Conservation (phyloP, 2,329 filamentous ascomycete species). For the Arthrobotrys musiformis region DNA sequence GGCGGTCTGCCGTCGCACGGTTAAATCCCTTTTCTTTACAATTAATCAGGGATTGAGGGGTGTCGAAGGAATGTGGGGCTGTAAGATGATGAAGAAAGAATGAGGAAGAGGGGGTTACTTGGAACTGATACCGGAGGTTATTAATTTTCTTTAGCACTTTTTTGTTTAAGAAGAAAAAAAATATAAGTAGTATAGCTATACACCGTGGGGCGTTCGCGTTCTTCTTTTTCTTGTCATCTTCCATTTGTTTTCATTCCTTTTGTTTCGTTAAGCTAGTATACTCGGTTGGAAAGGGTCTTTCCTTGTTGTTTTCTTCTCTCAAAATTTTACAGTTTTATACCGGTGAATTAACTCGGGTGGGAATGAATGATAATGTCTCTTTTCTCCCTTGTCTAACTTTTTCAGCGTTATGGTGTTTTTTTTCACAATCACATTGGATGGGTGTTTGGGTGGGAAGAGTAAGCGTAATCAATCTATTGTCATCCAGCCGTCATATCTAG, state of each 20-base stretch:
- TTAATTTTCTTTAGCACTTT: not conserved
- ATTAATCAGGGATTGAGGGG: not conserved
- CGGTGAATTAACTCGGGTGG: too few relatives aligned
- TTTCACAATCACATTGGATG: too few relatives aligned
- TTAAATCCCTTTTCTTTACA: slow-evolving; percentile 27
- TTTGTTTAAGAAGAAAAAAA: not conserved
- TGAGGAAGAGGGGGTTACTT: not conserved
- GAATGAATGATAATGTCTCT: slow-evolving; percentile 23
- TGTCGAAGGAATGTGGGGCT: not conserved
- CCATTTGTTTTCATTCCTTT: not conserved
- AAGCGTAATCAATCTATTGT: too few relatives aligned
- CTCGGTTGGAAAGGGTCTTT: too few relatives aligned
- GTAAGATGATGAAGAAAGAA: not conserved
- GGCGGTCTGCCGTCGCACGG: slow-evolving; percentile 53
- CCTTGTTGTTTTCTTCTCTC: not conserved
- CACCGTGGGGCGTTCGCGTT: slow-evolving; percentile 18
- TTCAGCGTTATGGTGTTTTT: not conserved
- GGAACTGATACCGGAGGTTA: too few relatives aligned
- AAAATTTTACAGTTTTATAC: too few relatives aligned
- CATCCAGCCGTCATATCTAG: too few relatives aligned
- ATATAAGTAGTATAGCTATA: not conserved
- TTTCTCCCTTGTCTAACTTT: not conserved
- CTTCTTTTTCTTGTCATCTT: not conserved
- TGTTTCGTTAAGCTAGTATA: too few relatives aligned
- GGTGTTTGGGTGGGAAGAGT: too few relatives aligned